These are phyloP conservation scores for Pythium dissotocum DNA, from an alignment of 352 stramenopile species.

Conservation along the genomic window DNA sequence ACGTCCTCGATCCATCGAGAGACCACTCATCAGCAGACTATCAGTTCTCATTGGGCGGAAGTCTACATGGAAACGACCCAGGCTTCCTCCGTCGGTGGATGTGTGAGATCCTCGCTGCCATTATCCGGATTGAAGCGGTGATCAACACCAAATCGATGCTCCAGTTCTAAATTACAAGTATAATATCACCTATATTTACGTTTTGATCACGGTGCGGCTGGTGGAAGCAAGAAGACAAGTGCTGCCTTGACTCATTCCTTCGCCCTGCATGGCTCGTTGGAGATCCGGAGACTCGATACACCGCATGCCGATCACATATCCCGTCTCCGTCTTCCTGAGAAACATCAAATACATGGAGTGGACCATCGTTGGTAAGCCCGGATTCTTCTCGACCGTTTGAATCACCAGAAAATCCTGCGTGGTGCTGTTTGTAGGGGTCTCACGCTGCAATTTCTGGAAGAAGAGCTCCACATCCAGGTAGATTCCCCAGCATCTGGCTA, in stretches of 20 bases:
- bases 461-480: background rate
- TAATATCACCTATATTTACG: background rate
- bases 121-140: background rate
- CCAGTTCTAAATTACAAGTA: background rate
- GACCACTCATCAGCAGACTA: background rate
- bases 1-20: background rate
- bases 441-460: background rate
- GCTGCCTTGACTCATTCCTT: background rate
- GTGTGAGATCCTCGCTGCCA: background rate
- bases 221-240: background rate
- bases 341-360: background rate
- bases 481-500: background rate
- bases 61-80: background rate
- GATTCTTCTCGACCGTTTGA: background rate
- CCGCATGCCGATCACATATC: background rate
- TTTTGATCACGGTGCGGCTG: background rate
- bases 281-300: background rate
- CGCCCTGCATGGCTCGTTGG: background rate
- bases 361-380: background rate
- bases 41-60: background rate
- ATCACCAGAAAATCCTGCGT: background rate
- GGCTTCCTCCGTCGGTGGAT: conserved; percentile 1
- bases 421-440: background rate
- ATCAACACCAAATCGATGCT: background rate
- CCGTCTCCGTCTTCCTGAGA: background rate